Percentiles rank a stretch among this genome's conserved stretches.
These are phyloP conservation scores for Phylloporus scabripes DNA, from an alignment of 768 basidiomycete genomes.

Conservation along the genomic window DNA sequence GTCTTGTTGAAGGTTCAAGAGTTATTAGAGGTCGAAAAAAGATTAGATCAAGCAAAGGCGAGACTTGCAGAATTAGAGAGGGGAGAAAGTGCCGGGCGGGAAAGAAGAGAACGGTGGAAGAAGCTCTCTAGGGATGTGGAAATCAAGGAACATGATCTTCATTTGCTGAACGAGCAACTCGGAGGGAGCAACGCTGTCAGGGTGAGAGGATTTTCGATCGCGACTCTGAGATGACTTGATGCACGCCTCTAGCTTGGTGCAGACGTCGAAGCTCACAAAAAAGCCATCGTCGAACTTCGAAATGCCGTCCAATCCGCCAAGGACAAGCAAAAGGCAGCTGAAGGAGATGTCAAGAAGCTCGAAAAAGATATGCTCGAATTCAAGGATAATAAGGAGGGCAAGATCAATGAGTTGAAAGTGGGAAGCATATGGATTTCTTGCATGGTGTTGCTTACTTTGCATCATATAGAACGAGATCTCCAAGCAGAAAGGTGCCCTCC, in stretches of 20 bases:
- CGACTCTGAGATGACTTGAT: background rate
- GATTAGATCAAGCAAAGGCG: slow-evolving; percentile 44
- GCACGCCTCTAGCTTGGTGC: slow-evolving; percentile 56
- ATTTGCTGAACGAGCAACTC: slow-evolving; percentile 76
- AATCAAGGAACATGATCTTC: slow-evolving; percentile 84
- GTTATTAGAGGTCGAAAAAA: slow-evolving; percentile 60
- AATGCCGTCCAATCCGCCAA: slow-evolving; percentile 57
- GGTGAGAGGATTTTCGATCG: slow-evolving; percentile 42
- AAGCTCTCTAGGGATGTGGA: slow-evolving; percentile 63
- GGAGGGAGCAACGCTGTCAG: slow-evolving; percentile 84
- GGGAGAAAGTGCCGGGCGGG: slow-evolving; percentile 48
- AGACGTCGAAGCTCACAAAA: slow-evolving; percentile 71
- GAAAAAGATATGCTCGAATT: slow-evolving; percentile 98
- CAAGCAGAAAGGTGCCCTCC: slow-evolving; percentile 73
- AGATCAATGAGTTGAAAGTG: slow-evolving; percentile 91
- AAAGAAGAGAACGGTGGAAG: slow-evolving; percentile 58
- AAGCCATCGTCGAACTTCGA: slow-evolving; percentile 54
- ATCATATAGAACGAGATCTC: slow-evolving; percentile 56
- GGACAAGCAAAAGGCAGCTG: slow-evolving; percentile 70
- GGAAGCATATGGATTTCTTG: slow-evolving; percentile 6
- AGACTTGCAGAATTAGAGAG: slow-evolving; percentile 48
- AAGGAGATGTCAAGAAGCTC: slow-evolving; percentile 76
- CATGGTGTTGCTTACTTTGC: background rate
- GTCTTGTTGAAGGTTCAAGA: slow-evolving; percentile 81
- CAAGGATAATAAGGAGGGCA: slow-evolving; percentile 97